These are phyloP conservation scores for Narthecium ossifragum DNA, from an alignment of 106 monocot species.

Conservation along the genomic window DNA sequence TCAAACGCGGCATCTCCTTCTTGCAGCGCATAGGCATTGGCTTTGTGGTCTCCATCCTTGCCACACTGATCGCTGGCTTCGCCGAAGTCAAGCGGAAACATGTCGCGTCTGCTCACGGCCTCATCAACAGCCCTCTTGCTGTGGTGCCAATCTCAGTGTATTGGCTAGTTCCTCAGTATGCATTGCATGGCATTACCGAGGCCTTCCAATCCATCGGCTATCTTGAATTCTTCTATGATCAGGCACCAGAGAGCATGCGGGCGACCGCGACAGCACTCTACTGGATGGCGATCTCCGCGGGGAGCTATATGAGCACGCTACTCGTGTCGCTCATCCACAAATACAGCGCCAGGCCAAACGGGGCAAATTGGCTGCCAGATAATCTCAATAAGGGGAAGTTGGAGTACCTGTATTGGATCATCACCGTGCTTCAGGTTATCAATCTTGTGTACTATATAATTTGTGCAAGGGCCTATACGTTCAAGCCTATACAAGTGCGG, in stretches of 20 bases:
- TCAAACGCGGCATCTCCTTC: conserved; percentile 60
- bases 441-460: conserved; percentile 57
- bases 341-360: conserved; percentile 30
- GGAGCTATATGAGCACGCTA: conserved; percentile 61
- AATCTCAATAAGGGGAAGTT: conserved; percentile 61
- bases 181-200: conserved; percentile 59
- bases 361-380: conserved; percentile 66
- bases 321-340: conserved; percentile 50
- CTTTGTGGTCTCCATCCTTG: conserved; percentile 39
- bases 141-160: conserved; percentile 42
- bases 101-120: conserved; percentile 18
- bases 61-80: conserved; percentile 59
- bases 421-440: conserved; percentile 41
- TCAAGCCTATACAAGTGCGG: conserved; percentile 44
- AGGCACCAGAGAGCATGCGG: conserved; percentile 90
- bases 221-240: conserved; percentile 90
- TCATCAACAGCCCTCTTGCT: conserved; percentile 10
- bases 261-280: conserved; percentile 69
- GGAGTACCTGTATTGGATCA: conserved; percentile 73
- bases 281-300: conserved; percentile 70
- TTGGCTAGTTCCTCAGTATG: conserved; percentile 93
- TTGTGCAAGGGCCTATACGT: conserved; percentile 51
- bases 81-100: conserved; percentile 41
- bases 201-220: conserved; percentile 72
- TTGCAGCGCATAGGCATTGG: conserved; percentile 76